Evolutionary conservation across 2,329 filamentous ascomycete species (phyloP), one percentile per base, ranked within the genome.

Genomic region (Metarhizium sp.): DNA sequence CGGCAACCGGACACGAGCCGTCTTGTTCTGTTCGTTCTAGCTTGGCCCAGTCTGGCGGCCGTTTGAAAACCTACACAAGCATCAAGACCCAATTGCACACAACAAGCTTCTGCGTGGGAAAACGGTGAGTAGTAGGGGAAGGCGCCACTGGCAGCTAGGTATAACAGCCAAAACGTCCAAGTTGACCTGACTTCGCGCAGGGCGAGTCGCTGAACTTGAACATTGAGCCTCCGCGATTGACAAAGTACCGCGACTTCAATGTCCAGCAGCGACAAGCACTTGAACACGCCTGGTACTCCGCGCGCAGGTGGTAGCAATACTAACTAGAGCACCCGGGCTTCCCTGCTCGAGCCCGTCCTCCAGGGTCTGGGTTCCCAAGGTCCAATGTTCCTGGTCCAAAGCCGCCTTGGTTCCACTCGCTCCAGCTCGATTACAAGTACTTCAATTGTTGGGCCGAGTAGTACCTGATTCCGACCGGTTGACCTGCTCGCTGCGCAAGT

Each of bases 21-120:
- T 45, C 2, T 20, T 7, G 32, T 45, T 45, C 6, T 10, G 16
- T 7, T 25, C 6, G 6, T 20, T 20, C 8, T 20, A 45, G 6
- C n/a, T 45, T 55, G 57, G 50, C 53, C 52, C 51, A 20, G 38
- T 16, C n/a, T 45, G 16, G 42, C n/a, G 42, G 42, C 42, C 42
- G 42, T 45, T 45, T 45, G 42, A 20, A 45, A 45, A 20, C n/a
- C 42, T 45, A 20, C 42, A 20, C 16, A 2, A 6, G 18, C n/a
- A 18, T 20, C 18, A 18, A 45, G 20, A 16, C 6, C n/a, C n/a
- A 45, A 11, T 45, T 45, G n/a, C 42, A 11, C 16, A 20, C 16
- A 45, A 20, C 14, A 18, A 18, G 6, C 6, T 43, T 43, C 40
- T 6, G 14, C 13, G 25, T 25, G 25, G 25, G 25, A 25, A 25